Evolutionary conservation across 2,329 filamentous ascomycete species (phyloP), one percentile per base, ranked within the genome.

Genomic region (Trichoderma aggressivum): DNA sequence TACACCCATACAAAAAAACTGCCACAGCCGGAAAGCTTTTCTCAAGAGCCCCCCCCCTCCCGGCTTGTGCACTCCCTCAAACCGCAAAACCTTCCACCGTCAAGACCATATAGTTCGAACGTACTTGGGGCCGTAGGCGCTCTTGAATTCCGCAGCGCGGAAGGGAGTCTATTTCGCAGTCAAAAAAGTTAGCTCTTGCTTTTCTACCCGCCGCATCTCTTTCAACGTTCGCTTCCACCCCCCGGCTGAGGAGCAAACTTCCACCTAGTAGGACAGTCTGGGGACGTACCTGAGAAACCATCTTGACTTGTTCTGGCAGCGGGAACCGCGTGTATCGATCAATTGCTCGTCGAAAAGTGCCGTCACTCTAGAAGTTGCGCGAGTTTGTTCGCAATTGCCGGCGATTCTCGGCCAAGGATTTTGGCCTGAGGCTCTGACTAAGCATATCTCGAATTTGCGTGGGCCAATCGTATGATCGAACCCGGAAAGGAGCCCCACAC

Each of bases 111-210:
- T 61, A 26, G 36, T 50, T 30, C 47, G 43, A 73, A 79, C 80
- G 82, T 88, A 91, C 89, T 90, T 91, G 67, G 89, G 89, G 79
- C 88, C 89, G 80, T 88, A 90, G 75, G 85, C 83, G 82, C 88
- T 90, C 83, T 86, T 86, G 85, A 89, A 91, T 74, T 80, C 76
- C 73, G 81, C 77, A 78, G 81, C 80, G 81, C 81, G 83, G 79
- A 82, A 75, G 77, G 82, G 82, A 80, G 83, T 84, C 86, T 88
- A 76, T 71, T 72, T 30, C 32, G 68, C 55, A 72, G 10, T 62
- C 18, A 50, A 66, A 69, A 71, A 73, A 74, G 77, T 83, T 76
- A 83, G 81, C 75, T 64, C 59, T 67, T 47, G n/a, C 18, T 66
- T 24, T 32, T 21, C 11, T n/a, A n/a, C 24, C 18, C 7, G 16